Evolutionary conservation across 225 moss, liverwort and hornwort species (phyloP).

Genomic region (Physcomitrellopsis africana): DNA sequence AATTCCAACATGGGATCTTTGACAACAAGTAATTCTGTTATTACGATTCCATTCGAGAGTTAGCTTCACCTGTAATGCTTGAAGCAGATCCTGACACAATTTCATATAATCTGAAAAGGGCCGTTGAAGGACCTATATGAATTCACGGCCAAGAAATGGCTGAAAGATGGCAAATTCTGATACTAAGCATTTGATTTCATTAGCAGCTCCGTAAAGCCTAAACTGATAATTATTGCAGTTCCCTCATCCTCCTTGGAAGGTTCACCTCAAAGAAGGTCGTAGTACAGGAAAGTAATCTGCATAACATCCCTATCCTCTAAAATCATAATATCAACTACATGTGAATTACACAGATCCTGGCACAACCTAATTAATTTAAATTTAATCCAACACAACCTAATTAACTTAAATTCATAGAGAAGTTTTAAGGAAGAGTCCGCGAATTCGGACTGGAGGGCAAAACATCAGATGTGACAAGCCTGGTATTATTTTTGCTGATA

Average conservation of each 20-base stretch:
- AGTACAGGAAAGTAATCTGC: conserved; percentile 27
- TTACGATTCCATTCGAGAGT: no score
- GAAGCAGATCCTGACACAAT: no score
- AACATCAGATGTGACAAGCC: conserved; percentile 39
- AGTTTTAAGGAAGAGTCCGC: conserved; percentile 35
- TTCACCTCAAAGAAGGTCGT: background rate
- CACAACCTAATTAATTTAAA: conserved; percentile 56
- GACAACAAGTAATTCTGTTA: no score
- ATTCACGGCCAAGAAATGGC: no score
- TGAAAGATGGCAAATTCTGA: no score
- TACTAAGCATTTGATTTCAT: no score
- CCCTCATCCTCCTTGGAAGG: background rate
- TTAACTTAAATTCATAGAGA: conserved; percentile 54
- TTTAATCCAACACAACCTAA: conserved; percentile 41
- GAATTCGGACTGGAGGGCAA: conserved; percentile 48
- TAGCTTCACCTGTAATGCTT: no score
- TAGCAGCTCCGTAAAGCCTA: no score
- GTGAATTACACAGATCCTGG: conserved; percentile 14
- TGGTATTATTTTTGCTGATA: conserved; percentile 37
- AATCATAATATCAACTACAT: conserved; percentile 14
- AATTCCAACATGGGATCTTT: no score
- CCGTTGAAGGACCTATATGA: no score
- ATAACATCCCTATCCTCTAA: conserved; percentile 8
- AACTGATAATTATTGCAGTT: conserved; percentile 10
- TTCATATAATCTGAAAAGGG: no score